Evolutionary conservation across 2,329 filamentous ascomycete species (phyloP).

Genomic region (Ophiostoma ulmi): DNA sequence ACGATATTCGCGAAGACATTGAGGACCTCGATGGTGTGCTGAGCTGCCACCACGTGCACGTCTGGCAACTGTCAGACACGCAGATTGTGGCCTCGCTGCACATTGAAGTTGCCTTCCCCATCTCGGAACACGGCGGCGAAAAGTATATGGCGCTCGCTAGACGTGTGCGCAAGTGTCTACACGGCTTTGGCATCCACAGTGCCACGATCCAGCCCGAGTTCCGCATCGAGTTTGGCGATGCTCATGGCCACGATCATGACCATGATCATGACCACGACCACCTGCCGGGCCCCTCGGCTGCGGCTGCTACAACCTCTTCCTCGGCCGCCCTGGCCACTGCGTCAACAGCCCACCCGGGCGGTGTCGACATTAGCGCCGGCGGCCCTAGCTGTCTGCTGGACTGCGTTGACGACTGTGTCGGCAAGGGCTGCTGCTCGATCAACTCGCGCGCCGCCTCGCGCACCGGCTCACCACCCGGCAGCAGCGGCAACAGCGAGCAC

Average conservation of each 20-base stretch:
- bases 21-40: conserved; percentile 76
- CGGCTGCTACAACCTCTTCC: background rate
- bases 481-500: conserved; percentile 36
- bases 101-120: conserved; percentile 84
- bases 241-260: background rate
- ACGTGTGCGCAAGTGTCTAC: conserved; percentile 78
- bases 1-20: conserved; percentile 90
- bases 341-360: conserved; percentile 25
- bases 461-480: conserved; percentile 33
- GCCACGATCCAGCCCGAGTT: conserved; percentile 97
- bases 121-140: conserved; percentile 70
- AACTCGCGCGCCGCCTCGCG: conserved; percentile 34
- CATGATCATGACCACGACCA: background rate
- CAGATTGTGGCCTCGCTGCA: conserved; percentile 92
- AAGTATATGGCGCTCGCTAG: conserved; percentile 88
- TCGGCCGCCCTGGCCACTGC: background rate
- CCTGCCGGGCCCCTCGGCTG: background rate
- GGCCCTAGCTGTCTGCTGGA: conserved; percentile 45
- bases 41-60: conserved; percentile 91
- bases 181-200: conserved; percentile 93
- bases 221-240: conserved; percentile 41
- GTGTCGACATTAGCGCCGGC: conserved; percentile 26
- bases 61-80: conserved; percentile 95
- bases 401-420: conserved; percentile 46
- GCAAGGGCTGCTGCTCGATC: conserved; percentile 43